Evolutionary conservation across 805 yeast genomes (phyloP), one percentile per base, ranked within the genome.

Genomic region (Pichia exigua): DNA sequence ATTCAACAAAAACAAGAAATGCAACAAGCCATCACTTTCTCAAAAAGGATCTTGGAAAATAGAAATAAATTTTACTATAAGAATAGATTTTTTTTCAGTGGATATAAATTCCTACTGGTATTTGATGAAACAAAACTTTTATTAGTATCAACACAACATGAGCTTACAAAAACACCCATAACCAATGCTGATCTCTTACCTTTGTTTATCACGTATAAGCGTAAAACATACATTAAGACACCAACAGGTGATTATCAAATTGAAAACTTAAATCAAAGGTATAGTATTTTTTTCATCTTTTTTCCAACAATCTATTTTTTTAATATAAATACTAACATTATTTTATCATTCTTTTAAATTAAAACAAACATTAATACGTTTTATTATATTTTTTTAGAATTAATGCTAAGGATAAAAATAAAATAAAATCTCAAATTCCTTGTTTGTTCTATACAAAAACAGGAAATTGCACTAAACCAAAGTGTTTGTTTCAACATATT

Each of bases 401-500:
- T 11, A n/a, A 32, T 13, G 13, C 17, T 21, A 18, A 22, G 4
- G 28, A 35, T 32, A 24, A 18, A 7, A 27, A n/a, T 5, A 41
- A 8, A 10, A 11, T 17, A 41, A 13, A 8, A 15, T 15, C 39
- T 18, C 18, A 27, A 9, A 44, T 42, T 6, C 35, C 15, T 9
- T 53, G 55, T 42, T 65, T 65, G 5, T 65, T 56, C 42, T 73
- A 64, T 58, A 61, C 71, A 15, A 63, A 73, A 54, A 62, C 70
- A 44, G 78, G 78, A 59, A 54, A 52, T 64, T 73, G 94, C 61
- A 67, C 68, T 46, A 75, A 77, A 55, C 80, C 79, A 20, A 61
- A 68, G 21, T 87, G 94, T 62, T 69, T 68, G 24, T 83, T 74
- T 59, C 61, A 62, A 5, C 94, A 86, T 61, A 75, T 76, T 46